These are phyloP conservation scores for Kodamaea ohmeri DNA, from an alignment of 1,139 yeast genomes.

Conservation along the genomic window DNA sequence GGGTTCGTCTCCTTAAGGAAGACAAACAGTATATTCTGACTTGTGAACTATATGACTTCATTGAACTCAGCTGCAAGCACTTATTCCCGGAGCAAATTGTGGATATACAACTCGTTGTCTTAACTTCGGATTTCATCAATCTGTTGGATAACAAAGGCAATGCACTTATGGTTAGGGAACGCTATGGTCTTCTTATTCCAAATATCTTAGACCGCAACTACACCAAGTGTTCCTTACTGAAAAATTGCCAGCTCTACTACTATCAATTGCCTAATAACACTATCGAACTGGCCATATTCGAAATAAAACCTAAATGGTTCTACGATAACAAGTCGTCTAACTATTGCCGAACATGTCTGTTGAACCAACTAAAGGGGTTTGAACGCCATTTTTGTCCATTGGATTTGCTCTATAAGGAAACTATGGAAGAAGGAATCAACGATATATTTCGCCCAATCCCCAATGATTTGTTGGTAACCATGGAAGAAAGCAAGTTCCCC, in stretches of 20 bases:
- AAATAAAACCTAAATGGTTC: slow-evolving; percentile 49
- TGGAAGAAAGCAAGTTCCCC: slow-evolving; percentile 28
- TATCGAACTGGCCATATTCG: slow-evolving; percentile 35
- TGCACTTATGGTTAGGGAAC: slow-evolving; percentile 34
- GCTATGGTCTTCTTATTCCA: slow-evolving; percentile 42
- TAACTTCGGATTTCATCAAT: slow-evolving; percentile 35
- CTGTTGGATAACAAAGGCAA: slow-evolving; percentile 29
- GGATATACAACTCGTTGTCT: slow-evolving; percentile 38
- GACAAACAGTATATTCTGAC: slow-evolving; percentile 43
- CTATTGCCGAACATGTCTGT: slow-evolving; percentile 47
- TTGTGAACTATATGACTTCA: slow-evolving; percentile 42
- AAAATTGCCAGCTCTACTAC: slow-evolving; percentile 37
- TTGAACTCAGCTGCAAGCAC: slow-evolving; percentile 41
- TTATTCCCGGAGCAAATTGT: slow-evolving; percentile 39
- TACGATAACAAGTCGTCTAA: slow-evolving; percentile 38
- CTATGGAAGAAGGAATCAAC: slow-evolving; percentile 33
- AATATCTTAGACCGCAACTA: slow-evolving; percentile 39
- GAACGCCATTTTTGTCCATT: slow-evolving; percentile 45
- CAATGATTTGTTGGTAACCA: slow-evolving; percentile 15
- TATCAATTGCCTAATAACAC: slow-evolving; percentile 11
- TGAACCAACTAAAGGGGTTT: slow-evolving; percentile 33
- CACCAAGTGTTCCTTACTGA: slow-evolving; percentile 27
- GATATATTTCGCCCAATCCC: slow-evolving; percentile 37
- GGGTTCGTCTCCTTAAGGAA: slow-evolving; percentile 37
- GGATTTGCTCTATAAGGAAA: slow-evolving; percentile 35